These are phyloP conservation scores for Ammopiptanthus mongolicus DNA, from an alignment of 306 rosid species.

Conservation along the genomic window DNA sequence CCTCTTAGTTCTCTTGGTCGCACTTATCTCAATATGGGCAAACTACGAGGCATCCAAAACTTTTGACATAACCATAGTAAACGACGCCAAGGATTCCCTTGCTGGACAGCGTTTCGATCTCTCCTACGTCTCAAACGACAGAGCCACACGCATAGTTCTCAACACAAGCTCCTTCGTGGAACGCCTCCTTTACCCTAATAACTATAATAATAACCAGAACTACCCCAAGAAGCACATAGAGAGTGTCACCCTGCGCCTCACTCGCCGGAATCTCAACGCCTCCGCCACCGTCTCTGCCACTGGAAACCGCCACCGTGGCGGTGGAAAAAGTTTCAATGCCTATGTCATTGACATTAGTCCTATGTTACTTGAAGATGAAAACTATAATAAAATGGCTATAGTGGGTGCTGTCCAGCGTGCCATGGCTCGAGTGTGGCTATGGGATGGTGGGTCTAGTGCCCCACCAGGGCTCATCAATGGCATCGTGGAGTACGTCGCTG, in stretches of 20 bases:
- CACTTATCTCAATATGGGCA: constrained; percentile 52
- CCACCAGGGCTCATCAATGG: constrained; percentile 50
- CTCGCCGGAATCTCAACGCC: constrained; percentile 1
- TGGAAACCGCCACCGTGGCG: not conserved
- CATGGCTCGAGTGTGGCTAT: constrained; percentile 53
- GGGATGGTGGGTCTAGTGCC: constrained; percentile 41
- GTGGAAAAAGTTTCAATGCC: not conserved
- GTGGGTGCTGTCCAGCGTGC: constrained; percentile 42
- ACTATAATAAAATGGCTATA: constrained; percentile 21
- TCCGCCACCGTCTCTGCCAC: not conserved
- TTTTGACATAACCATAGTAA: constrained; percentile 42
- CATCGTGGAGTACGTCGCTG: constrained; percentile 45
- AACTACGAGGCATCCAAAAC: constrained; percentile 60
- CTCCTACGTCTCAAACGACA: constrained; percentile 58
- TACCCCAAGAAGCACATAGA: constrained; percentile 33
- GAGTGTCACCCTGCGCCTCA: constrained; percentile 49
- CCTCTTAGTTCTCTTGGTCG: constrained; percentile 26
- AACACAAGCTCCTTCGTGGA: constrained; percentile 46
- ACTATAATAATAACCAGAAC: no score
- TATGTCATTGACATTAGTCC: constrained; percentile 45
- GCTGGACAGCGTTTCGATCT: constrained; percentile 44
- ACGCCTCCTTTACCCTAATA: constrained; percentile 34
- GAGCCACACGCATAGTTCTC: constrained; percentile 46
- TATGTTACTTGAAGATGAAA: constrained; percentile 25
- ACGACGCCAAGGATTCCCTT: constrained; percentile 33